These are phyloP conservation scores for Neopestalotiopsis clavispora DNA, from an alignment of 2,329 filamentous ascomycete genomes.

Conservation along the genomic window DNA sequence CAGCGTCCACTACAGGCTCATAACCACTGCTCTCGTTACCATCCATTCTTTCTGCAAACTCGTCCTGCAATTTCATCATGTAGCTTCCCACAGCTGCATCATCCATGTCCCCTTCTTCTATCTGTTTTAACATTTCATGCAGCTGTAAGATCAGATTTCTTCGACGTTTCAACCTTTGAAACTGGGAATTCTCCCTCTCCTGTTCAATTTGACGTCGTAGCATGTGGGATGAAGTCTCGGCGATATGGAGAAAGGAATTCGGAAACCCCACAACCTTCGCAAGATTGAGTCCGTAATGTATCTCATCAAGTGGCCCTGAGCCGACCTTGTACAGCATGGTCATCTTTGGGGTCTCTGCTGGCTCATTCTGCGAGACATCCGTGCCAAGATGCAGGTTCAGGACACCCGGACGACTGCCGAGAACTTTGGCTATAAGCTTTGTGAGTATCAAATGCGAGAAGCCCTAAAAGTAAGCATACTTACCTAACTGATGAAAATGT, in stretches of 20 bases:
- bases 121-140: conserved; percentile 74
- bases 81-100: conserved; percentile 67
- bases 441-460: neutral
- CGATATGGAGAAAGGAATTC: conserved; percentile 66
- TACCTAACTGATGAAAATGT: conserved; percentile 81
- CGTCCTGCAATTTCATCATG: conserved; percentile 70
- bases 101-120: conserved; percentile 67
- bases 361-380: conserved; percentile 55
- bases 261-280: conserved; percentile 79
- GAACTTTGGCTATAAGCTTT: conserved; percentile 62
- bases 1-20: neutral
- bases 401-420: conserved; percentile 77
- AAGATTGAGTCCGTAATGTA: conserved; percentile 84
- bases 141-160: conserved; percentile 68
- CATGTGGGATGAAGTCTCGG: conserved; percentile 67
- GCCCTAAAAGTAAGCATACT: conserved; percentile 21
- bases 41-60: conserved; percentile 76
- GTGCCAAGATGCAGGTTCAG: conserved; percentile 82
- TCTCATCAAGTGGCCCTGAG: conserved; percentile 71
- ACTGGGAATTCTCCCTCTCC: conserved; percentile 58
- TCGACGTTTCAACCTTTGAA: conserved; percentile 40
- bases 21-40: conserved; percentile 54
- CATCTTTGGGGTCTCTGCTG: conserved; percentile 63
- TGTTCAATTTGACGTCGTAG: conserved; percentile 63
- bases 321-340: conserved; percentile 88